A percentile compares a stretch with the other conserved stretches of the same genome.
Evolutionary conservation across 768 basidiomycete species (phyloP).

Genomic region (Pleurotus salmoneostramineus): DNA sequence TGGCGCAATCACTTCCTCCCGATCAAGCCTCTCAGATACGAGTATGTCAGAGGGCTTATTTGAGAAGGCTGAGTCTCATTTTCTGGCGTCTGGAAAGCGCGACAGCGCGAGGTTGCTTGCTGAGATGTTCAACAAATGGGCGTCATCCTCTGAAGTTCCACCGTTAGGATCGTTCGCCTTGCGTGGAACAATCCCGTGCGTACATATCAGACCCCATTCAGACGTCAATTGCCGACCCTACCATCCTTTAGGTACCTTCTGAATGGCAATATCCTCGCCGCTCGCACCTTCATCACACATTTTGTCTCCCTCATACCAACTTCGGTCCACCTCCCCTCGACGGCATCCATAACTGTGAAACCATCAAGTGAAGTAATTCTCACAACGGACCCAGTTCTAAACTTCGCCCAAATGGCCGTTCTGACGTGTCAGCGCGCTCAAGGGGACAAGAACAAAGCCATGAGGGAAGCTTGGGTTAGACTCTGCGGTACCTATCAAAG

Average conservation of each 20-base stretch:
- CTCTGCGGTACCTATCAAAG: slow-evolving; percentile 83
- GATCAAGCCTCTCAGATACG: not conserved
- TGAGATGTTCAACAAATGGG: slow-evolving; percentile 84
- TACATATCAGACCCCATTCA: slow-evolving; percentile 10
- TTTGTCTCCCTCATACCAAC: slow-evolving; percentile 64
- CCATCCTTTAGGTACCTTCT: slow-evolving; percentile 55
- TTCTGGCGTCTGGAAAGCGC: slow-evolving; percentile 81
- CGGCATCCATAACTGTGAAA: slow-evolving; percentile 45
- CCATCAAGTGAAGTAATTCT: slow-evolving; percentile 58
- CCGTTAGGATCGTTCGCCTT: slow-evolving; percentile 74
- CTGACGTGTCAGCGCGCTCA: slow-evolving; percentile 84
- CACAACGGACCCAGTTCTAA: slow-evolving; percentile 73
- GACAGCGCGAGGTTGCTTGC: slow-evolving; percentile 87
- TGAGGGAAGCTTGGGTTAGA: slow-evolving; percentile 80
- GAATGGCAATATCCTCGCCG: slow-evolving; percentile 89
- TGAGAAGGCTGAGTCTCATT: slow-evolving; percentile 73
- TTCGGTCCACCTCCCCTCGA: slow-evolving; percentile 39
- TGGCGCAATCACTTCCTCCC: slow-evolving; percentile 4
- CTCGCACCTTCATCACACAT: slow-evolving; percentile 86
- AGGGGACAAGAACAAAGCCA: slow-evolving; percentile 71
- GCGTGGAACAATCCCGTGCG: slow-evolving; percentile 83
- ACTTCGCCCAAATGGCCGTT: slow-evolving; percentile 89
- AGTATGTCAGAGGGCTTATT: slow-evolving; percentile 62
- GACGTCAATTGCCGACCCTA: not conserved
- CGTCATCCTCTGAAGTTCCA: slow-evolving; percentile 31